A percentile compares a stretch with the other conserved stretches of the same genome.
phyloP scores from a whole-genome alignment of 2,329 filamentous ascomycete genomes.

The Xylariaceae sp. region DNA sequence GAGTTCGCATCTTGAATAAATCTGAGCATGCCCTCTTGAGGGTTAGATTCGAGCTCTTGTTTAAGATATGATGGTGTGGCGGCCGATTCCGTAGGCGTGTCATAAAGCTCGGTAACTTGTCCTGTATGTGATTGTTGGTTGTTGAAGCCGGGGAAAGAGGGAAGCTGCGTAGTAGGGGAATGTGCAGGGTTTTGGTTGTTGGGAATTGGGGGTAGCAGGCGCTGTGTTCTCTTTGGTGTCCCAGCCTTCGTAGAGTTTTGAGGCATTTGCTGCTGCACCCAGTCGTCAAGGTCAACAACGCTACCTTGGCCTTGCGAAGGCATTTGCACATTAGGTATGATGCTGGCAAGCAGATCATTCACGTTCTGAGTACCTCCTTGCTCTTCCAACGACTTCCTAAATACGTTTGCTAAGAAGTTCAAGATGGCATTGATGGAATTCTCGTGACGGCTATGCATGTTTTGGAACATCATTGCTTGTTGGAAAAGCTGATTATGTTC shows the following conservation, averaged over 20 bases:
- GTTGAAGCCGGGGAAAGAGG: constrained; percentile 37
- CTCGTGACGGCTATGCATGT: constrained; percentile 93
- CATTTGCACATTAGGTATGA: constrained; percentile 66
- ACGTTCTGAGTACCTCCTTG: constrained; percentile 78
- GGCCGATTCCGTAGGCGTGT: constrained; percentile 56
- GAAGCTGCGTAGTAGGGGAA: constrained; percentile 41
- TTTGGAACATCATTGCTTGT: constrained; percentile 88
- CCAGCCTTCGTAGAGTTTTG: constrained; percentile 47
- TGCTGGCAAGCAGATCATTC: constrained; percentile 81
- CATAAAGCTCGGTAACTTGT: constrained; percentile 67
- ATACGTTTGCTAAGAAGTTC: constrained; percentile 95
- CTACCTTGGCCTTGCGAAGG: constrained; percentile 58
- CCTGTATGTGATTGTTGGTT: constrained; percentile 54
- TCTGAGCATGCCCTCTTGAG: constrained; percentile 68
- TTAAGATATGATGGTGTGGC: constrained; percentile 57
- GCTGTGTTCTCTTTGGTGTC: constrained; percentile 59
- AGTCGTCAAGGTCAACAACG: constrained; percentile 68
- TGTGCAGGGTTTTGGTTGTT: constrained; percentile 42
- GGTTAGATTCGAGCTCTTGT: constrained; percentile 63
- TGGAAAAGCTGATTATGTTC: constrained; percentile 90
- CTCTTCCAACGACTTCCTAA: constrained; percentile 89
- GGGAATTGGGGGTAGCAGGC: constrained; percentile 62
- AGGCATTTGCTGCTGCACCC: constrained; percentile 55
- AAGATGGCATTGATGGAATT: constrained; percentile 99
- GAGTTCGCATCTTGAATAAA: constrained; percentile 71